A percentile compares a stretch with the other conserved stretches of the same genome.
These are phyloP conservation scores for Pseudocohnilembus persalinus DNA, from an alignment of 169 alveolate species.

Conservation along the genomic window DNA sequence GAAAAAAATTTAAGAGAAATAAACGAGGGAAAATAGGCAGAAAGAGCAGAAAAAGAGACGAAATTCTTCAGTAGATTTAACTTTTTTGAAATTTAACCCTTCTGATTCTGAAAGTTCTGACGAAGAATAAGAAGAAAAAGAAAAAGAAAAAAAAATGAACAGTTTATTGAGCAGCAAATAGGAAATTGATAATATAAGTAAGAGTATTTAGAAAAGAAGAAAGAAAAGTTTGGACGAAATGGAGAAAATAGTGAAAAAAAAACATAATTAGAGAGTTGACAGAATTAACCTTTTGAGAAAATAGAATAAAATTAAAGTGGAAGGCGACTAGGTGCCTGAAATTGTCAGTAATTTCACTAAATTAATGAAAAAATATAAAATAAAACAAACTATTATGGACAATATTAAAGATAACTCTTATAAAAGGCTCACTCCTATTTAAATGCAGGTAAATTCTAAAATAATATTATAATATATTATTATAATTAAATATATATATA, in stretches of 20 bases:
- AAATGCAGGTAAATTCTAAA: constrained; percentile 74
- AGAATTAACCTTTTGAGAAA: constrained; percentile 45
- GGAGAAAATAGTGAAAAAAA: constrained; percentile 33
- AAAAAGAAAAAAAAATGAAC: constrained; percentile 30
- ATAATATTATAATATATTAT: constrained; percentile 13
- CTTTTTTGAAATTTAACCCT: constrained; percentile 18
- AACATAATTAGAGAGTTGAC: constrained; percentile 41
- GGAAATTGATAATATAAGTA: too few species aligned
- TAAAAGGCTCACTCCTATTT: constrained; percentile 75
- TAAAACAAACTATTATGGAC: constrained; percentile 43
- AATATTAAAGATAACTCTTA: constrained; percentile 56
- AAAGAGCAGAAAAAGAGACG: not conserved
- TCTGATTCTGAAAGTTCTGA: constrained; percentile 29
- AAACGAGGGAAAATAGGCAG: not conserved
- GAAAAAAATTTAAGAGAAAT: not conserved
- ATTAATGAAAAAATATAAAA: constrained; percentile 27
- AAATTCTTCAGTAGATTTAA: not conserved
- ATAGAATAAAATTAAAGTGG: constrained; percentile 54
- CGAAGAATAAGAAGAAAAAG: constrained; percentile 19
- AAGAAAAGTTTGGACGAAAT: constrained; percentile 37
- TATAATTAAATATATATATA: not conserved
- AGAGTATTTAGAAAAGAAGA: too few species aligned
- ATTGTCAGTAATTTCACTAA: constrained; percentile 51
- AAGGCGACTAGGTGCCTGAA: constrained; percentile 52
- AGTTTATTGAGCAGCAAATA: too few species aligned